Percentiles rank a stretch among this genome's conserved stretches.
Evolutionary conservation across 2,329 filamentous ascomycete species (phyloP).

Genomic region (Fusarium tjaetaba): DNA sequence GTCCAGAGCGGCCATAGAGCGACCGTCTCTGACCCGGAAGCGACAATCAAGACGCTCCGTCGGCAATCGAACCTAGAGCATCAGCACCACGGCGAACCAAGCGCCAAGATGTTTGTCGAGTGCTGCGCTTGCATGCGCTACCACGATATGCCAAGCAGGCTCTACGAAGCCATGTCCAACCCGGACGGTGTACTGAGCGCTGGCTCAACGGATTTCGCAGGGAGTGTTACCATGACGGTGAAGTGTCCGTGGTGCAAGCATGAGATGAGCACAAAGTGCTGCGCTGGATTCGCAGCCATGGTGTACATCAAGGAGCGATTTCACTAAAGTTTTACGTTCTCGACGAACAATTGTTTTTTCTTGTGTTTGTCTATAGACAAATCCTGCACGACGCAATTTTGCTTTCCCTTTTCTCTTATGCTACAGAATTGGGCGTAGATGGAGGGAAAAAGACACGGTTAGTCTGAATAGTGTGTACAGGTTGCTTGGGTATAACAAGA

Average conservation of each 20-base stretch:
- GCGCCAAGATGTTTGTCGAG: constrained; percentile 72
- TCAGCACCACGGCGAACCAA: constrained; percentile 49
- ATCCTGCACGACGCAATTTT: constrained; percentile 31
- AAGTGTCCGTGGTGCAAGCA: constrained; percentile 79
- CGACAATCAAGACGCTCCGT: constrained; percentile 20
- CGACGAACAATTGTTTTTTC: not conserved
- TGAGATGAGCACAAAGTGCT: constrained; percentile 75
- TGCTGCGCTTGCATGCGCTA: constrained; percentile 73
- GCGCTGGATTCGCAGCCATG: constrained; percentile 73
- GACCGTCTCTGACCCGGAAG: constrained; percentile 27
- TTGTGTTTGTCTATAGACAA: constrained; percentile 11
- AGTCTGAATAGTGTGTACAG: constrained; percentile 8
- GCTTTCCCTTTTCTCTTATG: constrained; percentile 11
- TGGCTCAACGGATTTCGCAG: constrained; percentile 61
- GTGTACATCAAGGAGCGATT: constrained; percentile 73
- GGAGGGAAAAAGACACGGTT: constrained; percentile 4
- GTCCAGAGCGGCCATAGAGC: constrained; percentile 29
- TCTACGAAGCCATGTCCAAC: constrained; percentile 72
- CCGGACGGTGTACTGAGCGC: constrained; percentile 63
- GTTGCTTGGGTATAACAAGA: constrained; percentile 11
- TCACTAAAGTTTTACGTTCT: constrained; percentile 51
- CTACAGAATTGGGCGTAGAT: constrained; percentile 8
- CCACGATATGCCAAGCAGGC: constrained; percentile 71
- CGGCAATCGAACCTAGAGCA: constrained; percentile 18
- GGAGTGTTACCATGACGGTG: constrained; percentile 68